phyloP scores from a whole-genome alignment of 805 yeast genomes.

The Saccharomycopsis fibuligera region DNA sequence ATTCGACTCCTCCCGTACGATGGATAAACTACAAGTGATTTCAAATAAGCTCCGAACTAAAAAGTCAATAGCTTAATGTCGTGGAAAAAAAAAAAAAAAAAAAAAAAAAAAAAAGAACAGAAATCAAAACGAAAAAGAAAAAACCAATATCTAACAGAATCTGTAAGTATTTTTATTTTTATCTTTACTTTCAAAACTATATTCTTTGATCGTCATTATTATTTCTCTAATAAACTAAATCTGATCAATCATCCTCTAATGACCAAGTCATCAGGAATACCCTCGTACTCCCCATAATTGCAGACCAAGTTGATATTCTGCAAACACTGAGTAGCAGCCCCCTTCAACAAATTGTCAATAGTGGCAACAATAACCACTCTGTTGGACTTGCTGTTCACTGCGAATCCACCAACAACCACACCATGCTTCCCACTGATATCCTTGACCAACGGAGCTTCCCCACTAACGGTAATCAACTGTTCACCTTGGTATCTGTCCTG shows the following conservation, averaged over 20 bases:
- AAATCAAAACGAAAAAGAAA: too few relatives aligned
- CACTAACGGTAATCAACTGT: slow-evolving; percentile 74
- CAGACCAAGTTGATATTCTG: slow-evolving; percentile 89
- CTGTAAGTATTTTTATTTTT: too few relatives aligned
- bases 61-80: too few relatives aligned
- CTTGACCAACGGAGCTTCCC: slow-evolving; percentile 89
- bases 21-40: too few relatives aligned
- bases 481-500: slow-evolving; percentile 87
- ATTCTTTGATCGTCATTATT: too few relatives aligned
- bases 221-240: too few relatives aligned
- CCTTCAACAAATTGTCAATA: slow-evolving; percentile 91
- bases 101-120: too few relatives aligned
- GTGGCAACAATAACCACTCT: slow-evolving; percentile 94
- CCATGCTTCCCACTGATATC: slow-evolving; percentile 94
- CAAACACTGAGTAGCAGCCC: slow-evolving; percentile 97
- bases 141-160: too few relatives aligned
- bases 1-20: too few relatives aligned
- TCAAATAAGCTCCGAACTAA: too few relatives aligned
- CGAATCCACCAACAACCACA: slow-evolving; percentile 91
- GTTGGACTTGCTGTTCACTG: slow-evolving; percentile 79
- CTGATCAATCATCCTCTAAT: slow-evolving; percentile 37
- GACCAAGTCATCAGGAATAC: slow-evolving; percentile 72
- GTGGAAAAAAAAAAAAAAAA: too few relatives aligned
- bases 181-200: too few relatives aligned
- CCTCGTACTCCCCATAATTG: slow-evolving; percentile 91